Conservation (phyloP, 2,329 filamentous ascomycete genomes). For the Fusarium siculi region DNA sequence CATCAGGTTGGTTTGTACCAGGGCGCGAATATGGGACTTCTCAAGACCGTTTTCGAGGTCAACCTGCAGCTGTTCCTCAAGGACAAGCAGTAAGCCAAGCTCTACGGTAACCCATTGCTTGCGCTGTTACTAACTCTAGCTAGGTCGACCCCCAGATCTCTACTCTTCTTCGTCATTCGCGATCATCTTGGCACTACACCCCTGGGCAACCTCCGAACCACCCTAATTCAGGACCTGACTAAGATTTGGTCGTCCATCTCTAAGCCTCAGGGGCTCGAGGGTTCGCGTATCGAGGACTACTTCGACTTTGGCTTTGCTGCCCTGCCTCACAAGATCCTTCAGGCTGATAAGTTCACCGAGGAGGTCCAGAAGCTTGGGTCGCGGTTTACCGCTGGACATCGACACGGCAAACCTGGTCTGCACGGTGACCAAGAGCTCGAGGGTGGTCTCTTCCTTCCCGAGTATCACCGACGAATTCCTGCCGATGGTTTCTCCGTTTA, state of each 20-base stretch:
- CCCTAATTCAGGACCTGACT: constrained; percentile 87
- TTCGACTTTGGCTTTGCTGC: constrained; percentile 98
- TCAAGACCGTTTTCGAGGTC: constrained; percentile 99
- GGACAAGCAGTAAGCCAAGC: constrained; percentile 79
- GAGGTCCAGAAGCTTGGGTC: constrained; percentile 84
- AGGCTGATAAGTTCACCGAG: constrained; percentile 87
- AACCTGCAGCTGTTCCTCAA: constrained; percentile 97
- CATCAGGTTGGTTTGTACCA: constrained; percentile 98
- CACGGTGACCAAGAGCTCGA: constrained; percentile 77
- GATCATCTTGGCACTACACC: constrained; percentile 95
- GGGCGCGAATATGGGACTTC: constrained; percentile 96
- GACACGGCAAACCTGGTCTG: constrained; percentile 70
- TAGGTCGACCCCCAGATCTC: constrained; percentile 86
- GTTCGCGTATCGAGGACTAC: constrained; percentile 92
- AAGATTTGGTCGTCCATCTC: constrained; percentile 94
- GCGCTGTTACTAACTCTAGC: constrained; percentile 34
- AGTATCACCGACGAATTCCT: constrained; percentile 95
- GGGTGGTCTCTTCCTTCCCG: constrained; percentile 86
- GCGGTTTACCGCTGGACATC: constrained; percentile 85
- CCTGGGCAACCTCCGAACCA: constrained; percentile 88
- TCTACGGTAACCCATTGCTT: not conserved
- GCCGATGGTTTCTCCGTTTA: constrained; percentile 97
- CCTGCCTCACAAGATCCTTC: constrained; percentile 94
- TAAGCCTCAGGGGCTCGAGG: constrained; percentile 89
- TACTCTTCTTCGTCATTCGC: constrained; percentile 98